Conservation (phyloP, 83 land plant genomes). For the Diphasiastrum complanatum region DNA sequence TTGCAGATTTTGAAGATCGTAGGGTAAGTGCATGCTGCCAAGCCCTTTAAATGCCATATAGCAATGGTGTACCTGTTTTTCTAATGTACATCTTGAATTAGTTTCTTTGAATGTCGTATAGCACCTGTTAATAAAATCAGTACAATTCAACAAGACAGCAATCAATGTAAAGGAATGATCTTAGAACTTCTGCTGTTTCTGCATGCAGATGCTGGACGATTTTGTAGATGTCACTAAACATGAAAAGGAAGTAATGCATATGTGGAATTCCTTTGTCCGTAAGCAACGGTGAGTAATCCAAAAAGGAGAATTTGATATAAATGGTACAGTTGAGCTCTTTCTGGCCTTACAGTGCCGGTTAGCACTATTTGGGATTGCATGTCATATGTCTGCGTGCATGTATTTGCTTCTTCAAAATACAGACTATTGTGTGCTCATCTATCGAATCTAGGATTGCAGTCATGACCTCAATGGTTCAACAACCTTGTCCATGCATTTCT, state of each 20-base stretch:
- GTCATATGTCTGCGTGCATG: no score
- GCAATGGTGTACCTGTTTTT: not conserved
- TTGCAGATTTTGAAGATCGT: constrained; percentile 88
- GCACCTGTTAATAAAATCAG: not conserved
- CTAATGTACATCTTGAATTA: not conserved
- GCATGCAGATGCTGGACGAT: constrained; percentile 90
- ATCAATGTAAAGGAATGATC: not conserved
- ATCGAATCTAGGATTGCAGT: no score
- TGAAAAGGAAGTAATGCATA: constrained; percentile 94
- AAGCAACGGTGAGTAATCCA: constrained; percentile 58
- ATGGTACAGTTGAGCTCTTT: no score
- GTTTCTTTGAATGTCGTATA: not conserved
- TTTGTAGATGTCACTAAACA: constrained; percentile 91
- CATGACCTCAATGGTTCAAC: no score
- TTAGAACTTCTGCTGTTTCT: no score
- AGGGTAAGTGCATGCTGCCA: constrained; percentile 47
- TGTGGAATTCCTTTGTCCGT: constrained; percentile 95
- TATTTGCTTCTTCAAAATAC: no score
- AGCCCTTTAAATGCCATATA: not conserved
- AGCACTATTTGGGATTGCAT: no score
- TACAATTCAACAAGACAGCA: not conserved
- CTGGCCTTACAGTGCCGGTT: no score
- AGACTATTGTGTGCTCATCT: no score
- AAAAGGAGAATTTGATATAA: no score
- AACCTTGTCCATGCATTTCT: no score